These are phyloP conservation scores for Cryphonectria parasitica DNA, from an alignment of 2,329 filamentous ascomycete species.

Conservation along the genomic window DNA sequence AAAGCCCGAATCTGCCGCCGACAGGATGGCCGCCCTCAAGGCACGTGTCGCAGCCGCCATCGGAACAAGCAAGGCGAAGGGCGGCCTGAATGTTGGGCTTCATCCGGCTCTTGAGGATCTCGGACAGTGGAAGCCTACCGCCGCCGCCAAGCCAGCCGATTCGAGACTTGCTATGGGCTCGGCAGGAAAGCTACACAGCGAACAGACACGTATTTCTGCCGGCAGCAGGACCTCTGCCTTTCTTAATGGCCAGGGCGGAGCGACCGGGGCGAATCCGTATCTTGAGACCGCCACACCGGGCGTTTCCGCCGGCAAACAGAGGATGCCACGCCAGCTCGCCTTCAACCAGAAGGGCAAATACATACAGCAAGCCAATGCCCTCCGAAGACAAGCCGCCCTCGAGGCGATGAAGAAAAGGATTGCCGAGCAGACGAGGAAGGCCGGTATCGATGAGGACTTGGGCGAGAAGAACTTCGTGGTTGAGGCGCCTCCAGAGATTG, in stretches of 20 bases:
- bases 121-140: constrained; percentile 48
- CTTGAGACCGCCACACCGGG: constrained; percentile 76
- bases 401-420: constrained; percentile 96
- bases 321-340: constrained; percentile 75
- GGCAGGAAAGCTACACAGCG: constrained; percentile 41
- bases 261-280: constrained; percentile 69
- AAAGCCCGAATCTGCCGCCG: constrained; percentile 60
- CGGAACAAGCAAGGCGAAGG: constrained; percentile 60
- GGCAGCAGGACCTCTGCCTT: constrained; percentile 17
- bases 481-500: constrained; percentile 80
- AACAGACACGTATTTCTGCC: constrained; percentile 29
- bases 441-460: constrained; percentile 90
- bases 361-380: constrained; percentile 87
- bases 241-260: constrained; percentile 13
- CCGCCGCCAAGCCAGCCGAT: constrained; percentile 42
- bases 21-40: constrained; percentile 76
- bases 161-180: constrained; percentile 17
- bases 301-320: constrained; percentile 61
- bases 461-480: constrained; percentile 89
- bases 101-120: constrained; percentile 74
- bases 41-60: constrained; percentile 79
- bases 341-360: constrained; percentile 99
- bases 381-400: constrained; percentile 83
- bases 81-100: constrained; percentile 74
- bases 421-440: constrained; percentile 82